A percentile compares a stretch with the other conserved stretches of the same genome.
These are phyloP conservation scores for Helotiales sp. DNA, from an alignment of 2,329 filamentous ascomycete species.

Conservation along the genomic window DNA sequence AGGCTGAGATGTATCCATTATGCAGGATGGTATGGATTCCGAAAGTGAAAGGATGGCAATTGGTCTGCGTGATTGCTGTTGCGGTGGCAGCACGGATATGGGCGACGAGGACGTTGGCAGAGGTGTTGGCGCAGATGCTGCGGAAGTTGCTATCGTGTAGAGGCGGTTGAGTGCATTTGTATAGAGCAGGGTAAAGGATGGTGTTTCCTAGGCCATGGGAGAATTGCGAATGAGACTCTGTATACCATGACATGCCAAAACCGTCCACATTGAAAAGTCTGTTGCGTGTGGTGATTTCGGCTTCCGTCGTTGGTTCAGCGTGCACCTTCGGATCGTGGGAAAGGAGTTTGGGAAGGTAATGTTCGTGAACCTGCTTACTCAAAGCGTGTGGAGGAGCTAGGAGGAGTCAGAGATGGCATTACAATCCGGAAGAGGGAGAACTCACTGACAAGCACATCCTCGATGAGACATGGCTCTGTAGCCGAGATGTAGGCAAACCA, in stretches of 20 bases:
- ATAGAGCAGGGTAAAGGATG: conserved; percentile 47
- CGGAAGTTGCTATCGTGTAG: conserved; percentile 55
- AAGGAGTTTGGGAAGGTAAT: conserved; percentile 51
- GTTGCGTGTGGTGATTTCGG: conserved; percentile 49
- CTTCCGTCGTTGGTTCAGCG: conserved; percentile 39
- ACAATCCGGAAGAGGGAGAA: conserved; percentile 20
- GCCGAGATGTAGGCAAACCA: conserved; percentile 58
- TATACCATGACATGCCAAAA: conserved; percentile 56
- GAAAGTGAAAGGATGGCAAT: conserved; percentile 56
- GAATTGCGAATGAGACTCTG: conserved; percentile 39
- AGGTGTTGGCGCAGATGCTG: conserved; percentile 50
- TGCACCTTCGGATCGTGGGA: conserved; percentile 44
- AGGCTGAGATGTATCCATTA: conserved; percentile 51
- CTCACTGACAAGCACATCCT: conserved; percentile 50
- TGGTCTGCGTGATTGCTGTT: conserved; percentile 47
- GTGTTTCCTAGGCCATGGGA: conserved; percentile 27
- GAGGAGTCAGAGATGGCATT: neutral
- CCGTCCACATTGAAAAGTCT: conserved; percentile 55
- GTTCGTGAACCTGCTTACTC: conserved; percentile 48
- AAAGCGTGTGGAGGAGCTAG: conserved; percentile 40
- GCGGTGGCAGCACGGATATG: conserved; percentile 53
- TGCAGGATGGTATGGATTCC: conserved; percentile 56
- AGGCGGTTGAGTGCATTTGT: conserved; percentile 52
- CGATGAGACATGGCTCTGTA: conserved; percentile 52
- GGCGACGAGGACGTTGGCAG: conserved; percentile 49